Evolutionary conservation across 2,329 filamentous ascomycete genomes (phyloP).

Genomic region (Leptographium radiaticola): DNA sequence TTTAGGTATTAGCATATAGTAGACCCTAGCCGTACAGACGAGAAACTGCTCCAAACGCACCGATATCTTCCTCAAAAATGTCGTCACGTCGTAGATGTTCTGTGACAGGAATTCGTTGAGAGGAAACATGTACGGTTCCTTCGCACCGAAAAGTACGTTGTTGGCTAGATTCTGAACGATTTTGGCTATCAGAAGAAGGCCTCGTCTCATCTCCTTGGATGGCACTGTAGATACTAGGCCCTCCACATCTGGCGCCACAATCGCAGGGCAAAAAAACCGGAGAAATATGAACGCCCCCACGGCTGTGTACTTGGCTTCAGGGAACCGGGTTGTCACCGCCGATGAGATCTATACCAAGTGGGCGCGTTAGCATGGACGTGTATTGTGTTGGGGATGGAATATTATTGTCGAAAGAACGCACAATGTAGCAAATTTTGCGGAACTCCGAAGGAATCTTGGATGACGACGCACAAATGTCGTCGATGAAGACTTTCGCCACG

Average conservation of each 20-base stretch:
- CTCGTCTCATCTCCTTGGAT: constrained; percentile 56
- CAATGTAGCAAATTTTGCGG: constrained; percentile 52
- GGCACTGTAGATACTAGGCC: constrained; percentile 47
- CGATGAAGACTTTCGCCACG: constrained; percentile 58
- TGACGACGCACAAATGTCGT: constrained; percentile 53
- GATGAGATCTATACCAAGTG: constrained; percentile 41
- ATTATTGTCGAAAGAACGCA: neutral
- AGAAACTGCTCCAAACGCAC: constrained; percentile 24
- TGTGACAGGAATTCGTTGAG: constrained; percentile 55
- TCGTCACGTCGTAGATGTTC: constrained; percentile 55
- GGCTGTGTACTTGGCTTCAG: constrained; percentile 58
- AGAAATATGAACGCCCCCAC: constrained; percentile 61
- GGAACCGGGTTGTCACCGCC: constrained; percentile 50
- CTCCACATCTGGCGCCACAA: constrained; percentile 56
- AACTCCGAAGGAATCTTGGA: constrained; percentile 49
- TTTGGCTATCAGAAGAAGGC: constrained; percentile 56
- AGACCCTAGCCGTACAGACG: neutral
- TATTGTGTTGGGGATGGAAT: neutral
- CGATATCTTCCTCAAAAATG: constrained; percentile 54
- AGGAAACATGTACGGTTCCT: constrained; percentile 61
- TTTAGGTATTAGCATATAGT: constrained; percentile 8
- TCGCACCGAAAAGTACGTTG: constrained; percentile 58
- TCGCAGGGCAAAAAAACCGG: constrained; percentile 60
- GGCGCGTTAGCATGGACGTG: too few species aligned
- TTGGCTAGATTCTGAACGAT: constrained; percentile 60